phyloP scores from a whole-genome alignment of 2,329 filamentous ascomycete species.

The Alternaria triticimaculans region DNA sequence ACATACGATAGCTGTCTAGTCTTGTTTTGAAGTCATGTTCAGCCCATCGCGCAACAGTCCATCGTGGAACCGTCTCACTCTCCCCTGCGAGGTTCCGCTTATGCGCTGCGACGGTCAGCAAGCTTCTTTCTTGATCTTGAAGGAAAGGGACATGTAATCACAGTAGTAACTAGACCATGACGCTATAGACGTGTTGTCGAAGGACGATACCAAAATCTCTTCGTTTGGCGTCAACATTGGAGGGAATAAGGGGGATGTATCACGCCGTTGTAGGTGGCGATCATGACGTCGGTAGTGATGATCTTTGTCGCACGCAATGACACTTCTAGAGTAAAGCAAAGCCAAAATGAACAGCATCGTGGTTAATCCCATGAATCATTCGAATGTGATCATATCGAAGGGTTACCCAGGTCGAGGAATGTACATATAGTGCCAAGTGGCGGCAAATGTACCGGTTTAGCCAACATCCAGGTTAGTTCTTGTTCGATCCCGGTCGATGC shows the following conservation, averaged over 20 bases:
- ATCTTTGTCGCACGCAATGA: conserved; percentile 2
- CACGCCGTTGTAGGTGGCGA: conserved; percentile 30
- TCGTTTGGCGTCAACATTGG: conserved; percentile 43
- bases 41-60: conserved; percentile 43
- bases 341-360: not conserved
- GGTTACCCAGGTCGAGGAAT: not conserved
- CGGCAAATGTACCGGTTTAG: not conserved
- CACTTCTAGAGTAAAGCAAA: not conserved
- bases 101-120: conserved; percentile 21
- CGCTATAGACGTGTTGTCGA: conserved; percentile 49
- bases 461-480: not conserved
- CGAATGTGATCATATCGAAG: not conserved
- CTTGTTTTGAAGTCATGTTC: conserved; percentile 39
- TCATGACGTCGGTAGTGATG: conserved; percentile 15
- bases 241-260: conserved; percentile 33
- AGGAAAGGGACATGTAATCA: not conserved
- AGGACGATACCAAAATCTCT: conserved; percentile 46
- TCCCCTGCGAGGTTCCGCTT: conserved; percentile 36
- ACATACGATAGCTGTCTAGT: conserved; percentile 42
- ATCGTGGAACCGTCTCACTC: conserved; percentile 46
- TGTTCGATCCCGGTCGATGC: not conserved
- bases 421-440: not conserved
- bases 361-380: too few species aligned
- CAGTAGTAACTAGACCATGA: conserved; percentile 47
- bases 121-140: too few species aligned